These are phyloP conservation scores for Phytophthora constricta DNA, from an alignment of 352 stramenopile species.

Conservation along the genomic window DNA sequence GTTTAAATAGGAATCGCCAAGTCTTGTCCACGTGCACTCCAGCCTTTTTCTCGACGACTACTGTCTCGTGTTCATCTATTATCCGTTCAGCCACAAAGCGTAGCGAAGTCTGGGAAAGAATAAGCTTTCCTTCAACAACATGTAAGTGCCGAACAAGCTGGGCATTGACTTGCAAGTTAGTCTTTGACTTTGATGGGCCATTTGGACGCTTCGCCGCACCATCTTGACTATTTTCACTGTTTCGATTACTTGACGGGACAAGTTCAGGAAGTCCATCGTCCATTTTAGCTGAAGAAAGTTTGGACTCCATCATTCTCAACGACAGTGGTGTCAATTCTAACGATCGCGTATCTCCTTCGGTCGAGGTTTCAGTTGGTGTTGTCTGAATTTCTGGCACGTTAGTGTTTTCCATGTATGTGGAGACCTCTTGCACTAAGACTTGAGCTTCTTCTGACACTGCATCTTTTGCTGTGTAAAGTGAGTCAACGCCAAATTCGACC, in stretches of 20 bases:
- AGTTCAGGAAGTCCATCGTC: constrained; percentile 19
- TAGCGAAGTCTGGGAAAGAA: constrained; percentile 59
- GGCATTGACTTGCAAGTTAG: constrained; percentile 54
- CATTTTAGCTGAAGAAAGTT: constrained; percentile 18
- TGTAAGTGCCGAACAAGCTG: constrained; percentile 82
- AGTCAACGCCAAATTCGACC: constrained; percentile 76
- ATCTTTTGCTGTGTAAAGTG: constrained; percentile 76
- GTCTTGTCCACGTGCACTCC: constrained; percentile 44
- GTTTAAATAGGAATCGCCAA: constrained; percentile 81
- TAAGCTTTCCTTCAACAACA: constrained; percentile 68
- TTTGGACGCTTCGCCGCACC: constrained; percentile 17
- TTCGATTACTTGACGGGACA: constrained; percentile 24
- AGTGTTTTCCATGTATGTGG: constrained; percentile 54
- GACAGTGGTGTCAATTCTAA: constrained; percentile 33
- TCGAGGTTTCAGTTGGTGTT: constrained; percentile 11
- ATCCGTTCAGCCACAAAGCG: constrained; percentile 71
- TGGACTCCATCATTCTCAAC: constrained; percentile 40
- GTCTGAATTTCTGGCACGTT: constrained; percentile 2
- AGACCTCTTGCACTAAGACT: constrained; percentile 66
- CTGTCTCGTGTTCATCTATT: constrained; percentile 76
- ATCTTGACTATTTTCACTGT: constrained; percentile 11
- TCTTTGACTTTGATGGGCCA: constrained; percentile 23
- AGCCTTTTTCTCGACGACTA: constrained; percentile 62
- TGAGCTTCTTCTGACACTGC: constrained; percentile 72
- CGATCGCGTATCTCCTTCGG: constrained; percentile 4